Evolutionary conservation across 257 asterid genomes (phyloP), one percentile per base, ranked within the genome.

Genomic region (Solanum pennellii): DNA sequence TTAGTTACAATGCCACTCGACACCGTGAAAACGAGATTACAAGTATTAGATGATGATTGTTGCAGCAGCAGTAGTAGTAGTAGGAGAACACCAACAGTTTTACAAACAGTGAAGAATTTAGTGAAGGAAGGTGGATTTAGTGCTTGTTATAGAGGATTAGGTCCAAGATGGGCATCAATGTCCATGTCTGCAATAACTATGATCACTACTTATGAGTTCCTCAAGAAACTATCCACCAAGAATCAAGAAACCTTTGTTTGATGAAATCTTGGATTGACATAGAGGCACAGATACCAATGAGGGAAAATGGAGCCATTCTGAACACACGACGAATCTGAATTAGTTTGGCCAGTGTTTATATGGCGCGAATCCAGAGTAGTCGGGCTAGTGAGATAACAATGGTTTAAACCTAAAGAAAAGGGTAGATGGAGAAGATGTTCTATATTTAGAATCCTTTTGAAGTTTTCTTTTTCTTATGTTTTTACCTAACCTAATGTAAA

Each of bases 141-240:
- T 74, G 99, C 99, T 87, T 97, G 99, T 89, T 97, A 97, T 86
- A 91, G 98, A 91, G 99, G 99, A 56, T 91, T 97, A 65, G 98
- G 95, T 39, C 99, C 99, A 5, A 97, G 99, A 88, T 97, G 98
- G 99, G 98, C 95, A 76, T 97, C 98, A 12, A 96, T 97, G 99
- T 93, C 99, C 1, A 69, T 96, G 98, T 96, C 99, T 49, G 99
- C 99, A 0, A 94, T 94, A 15, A 96, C 98, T 39, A 97, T 97
- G 99, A 94, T 97, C 92, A 97, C 99, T 14, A 97, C 98, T 13
- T 97, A 97, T 23, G 99, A 97, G 98, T 97, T 97, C 69, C 94
- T 97, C 85, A 97, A 97, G 91, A 86, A 98, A 88, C 88, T 97
- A 33, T 97, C 99, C 1, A 87, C 99, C 25, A 97, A 97, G 93